These are phyloP conservation scores for Coniochaeta prunicola DNA, from an alignment of 2,329 filamentous ascomycete species.

Conservation along the genomic window DNA sequence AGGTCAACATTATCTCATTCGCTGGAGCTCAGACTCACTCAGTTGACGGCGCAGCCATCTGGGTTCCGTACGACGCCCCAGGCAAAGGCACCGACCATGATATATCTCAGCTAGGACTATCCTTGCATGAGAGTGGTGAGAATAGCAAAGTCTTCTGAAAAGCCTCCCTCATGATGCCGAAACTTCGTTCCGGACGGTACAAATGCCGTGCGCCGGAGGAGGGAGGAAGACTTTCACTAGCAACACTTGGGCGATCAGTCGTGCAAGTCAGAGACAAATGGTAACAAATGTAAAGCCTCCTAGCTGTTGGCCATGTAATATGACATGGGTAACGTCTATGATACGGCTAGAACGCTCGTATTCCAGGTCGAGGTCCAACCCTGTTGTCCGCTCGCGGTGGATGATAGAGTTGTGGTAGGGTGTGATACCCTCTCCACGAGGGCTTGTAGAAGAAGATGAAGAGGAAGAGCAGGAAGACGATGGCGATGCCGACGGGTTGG, in stretches of 20 bases:
- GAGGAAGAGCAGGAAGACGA: slow-evolving; percentile 57
- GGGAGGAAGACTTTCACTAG: not conserved
- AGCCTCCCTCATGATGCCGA: not conserved
- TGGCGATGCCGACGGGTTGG: slow-evolving; percentile 52
- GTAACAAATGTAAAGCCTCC: not conserved
- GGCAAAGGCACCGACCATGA: not conserved
- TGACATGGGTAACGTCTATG: not conserved
- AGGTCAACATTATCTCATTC: not conserved
- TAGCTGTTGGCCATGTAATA: not conserved
- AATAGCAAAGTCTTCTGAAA: not conserved
- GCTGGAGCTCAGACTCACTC: not conserved
- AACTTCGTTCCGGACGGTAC: not conserved
- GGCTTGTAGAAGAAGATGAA: slow-evolving; percentile 43
- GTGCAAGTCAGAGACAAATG: not conserved
- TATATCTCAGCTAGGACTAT: not conserved
- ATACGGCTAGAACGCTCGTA: not conserved
- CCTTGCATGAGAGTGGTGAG: not conserved
- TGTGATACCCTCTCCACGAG: not conserved
- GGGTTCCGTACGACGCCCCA: not conserved
- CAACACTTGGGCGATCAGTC: not conserved
- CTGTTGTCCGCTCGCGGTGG: not conserved
- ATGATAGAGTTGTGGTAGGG: too few relatives aligned
- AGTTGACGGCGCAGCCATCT: not conserved
- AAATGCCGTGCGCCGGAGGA: not conserved
- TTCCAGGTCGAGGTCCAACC: not conserved